Evolutionary conservation across 129 eudicot species (phyloP).

Genomic region (Flaveria linearis): DNA sequence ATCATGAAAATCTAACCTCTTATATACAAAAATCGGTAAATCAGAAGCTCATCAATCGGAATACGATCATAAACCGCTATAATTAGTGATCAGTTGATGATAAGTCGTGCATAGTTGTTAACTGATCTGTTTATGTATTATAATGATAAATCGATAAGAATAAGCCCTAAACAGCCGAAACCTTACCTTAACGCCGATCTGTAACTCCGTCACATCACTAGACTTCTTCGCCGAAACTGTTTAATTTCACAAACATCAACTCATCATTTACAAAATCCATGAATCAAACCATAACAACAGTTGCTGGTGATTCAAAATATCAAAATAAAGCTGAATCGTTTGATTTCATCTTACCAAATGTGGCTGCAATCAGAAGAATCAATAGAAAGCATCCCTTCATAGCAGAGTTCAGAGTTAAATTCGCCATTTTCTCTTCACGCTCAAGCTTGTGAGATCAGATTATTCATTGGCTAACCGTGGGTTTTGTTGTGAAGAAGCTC

Average conservation of each 20-base stretch:
- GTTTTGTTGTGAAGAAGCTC: conserved; percentile 26
- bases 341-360: conserved; percentile 45
- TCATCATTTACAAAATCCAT: background rate
- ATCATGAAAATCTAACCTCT: background rate
- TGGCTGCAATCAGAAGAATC: conserved; percentile 41
- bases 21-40: background rate
- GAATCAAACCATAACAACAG: background rate
- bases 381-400: conserved; percentile 38
- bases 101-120: background rate
- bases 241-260: conserved; percentile 7
- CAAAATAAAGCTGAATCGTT: background rate
- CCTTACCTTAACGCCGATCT: conserved; percentile 95
- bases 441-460: background rate
- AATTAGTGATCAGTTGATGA: background rate
- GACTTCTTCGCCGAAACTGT: conserved; percentile 77
- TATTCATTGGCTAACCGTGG: background rate
- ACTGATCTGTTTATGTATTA: background rate
- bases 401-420: conserved; percentile 27
- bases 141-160: background rate
- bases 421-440: conserved; percentile 27
- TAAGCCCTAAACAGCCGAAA: background rate
- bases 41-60: conserved; percentile 11
- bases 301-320: background rate
- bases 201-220: conserved; percentile 75
- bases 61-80: conserved; percentile 5